Base-by-base conservation (phyloP, 2,329 filamentous ascomycete genomes). In the Beauveria varroae region DNA sequence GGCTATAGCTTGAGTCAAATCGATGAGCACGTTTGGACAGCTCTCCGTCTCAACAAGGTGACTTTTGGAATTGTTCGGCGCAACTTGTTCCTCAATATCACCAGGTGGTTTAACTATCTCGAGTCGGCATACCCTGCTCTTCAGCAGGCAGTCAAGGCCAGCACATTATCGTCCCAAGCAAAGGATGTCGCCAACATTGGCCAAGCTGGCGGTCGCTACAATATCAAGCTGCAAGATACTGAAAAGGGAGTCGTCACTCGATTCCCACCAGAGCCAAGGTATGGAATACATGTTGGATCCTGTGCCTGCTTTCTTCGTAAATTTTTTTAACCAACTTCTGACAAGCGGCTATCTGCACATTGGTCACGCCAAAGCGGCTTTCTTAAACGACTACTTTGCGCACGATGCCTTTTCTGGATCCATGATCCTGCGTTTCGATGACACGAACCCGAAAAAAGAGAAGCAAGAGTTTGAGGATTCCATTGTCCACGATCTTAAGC, bases 371-470 rank as follows among this genome's bases (percentile, higher is more conserved):
- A 96, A 96, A 75, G 90, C 90, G 22, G 90, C 90, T 3, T 79
- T 93, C 61, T 82, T 96, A 55, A 95, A 92, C 76, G 91, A 96
- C 74, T 96, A 93, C 79, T 96, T 96, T 67, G 91, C 91, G n/a
- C 91, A 96, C 72, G 86, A 91, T 73, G 88, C 89, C 67, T 93
- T 93, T 78, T 86, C 90, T 60, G 93, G 92, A 67, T 93, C 86
- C 66, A 79, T 97, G 65, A 85, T 93, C 61, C 82, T 96, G 51
- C 88, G 93, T 58, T 93, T 96, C 69, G 93, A 97, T 71, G 93
- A 97, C 71, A 96, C 93, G 57, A 97, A 97, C 74, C 92, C 92
- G 3, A 86, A 86, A 59, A 96, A 96, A 72, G 92, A 96, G 79
- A 96, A 93, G 77, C 85, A 91, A 72, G 92, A 96, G 76, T 97